Evolutionary conservation across 352 stramenopile species (phyloP).

Genomic region (Phytopythium mirpurense): DNA sequence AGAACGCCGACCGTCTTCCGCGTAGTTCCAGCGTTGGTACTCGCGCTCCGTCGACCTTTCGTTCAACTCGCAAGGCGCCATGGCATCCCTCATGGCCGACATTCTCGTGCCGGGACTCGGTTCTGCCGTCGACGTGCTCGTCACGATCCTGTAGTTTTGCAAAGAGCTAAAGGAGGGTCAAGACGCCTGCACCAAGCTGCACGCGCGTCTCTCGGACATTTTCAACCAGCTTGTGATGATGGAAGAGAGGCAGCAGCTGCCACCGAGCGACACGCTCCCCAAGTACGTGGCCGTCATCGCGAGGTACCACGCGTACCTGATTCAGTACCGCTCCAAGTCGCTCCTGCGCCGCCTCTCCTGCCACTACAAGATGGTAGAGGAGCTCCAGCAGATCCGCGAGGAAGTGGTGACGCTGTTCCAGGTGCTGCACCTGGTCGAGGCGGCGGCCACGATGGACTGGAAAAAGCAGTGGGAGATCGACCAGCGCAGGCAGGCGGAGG

Average conservation of each 20-base stretch:
- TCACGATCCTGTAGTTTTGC: conserved; percentile 19
- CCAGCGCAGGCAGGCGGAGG: neutral
- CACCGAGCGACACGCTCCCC: neutral
- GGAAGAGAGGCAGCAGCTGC: neutral
- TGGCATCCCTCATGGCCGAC: too few species aligned
- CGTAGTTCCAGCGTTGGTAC: too few species aligned
- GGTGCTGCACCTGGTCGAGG: conserved; percentile 5
- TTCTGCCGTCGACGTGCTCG: conserved; percentile 19
- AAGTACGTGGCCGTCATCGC: conserved; percentile 8
- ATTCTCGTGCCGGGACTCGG: conserved; percentile 29
- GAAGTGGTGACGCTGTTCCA: conserved; percentile 11
- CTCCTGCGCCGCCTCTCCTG: conserved; percentile 8
- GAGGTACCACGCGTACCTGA: conserved; percentile 3
- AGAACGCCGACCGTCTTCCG: too few species aligned
- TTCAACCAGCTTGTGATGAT: neutral
- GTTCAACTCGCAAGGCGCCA: too few species aligned
- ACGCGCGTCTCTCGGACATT: conserved; percentile 8
- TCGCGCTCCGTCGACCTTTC: too few species aligned
- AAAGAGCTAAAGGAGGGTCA: conserved; percentile 20
- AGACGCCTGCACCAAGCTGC: conserved; percentile 11
- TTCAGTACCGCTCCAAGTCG: conserved; percentile 9
- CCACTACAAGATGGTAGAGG: conserved; percentile 7
- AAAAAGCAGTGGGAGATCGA: conserved; percentile 11
- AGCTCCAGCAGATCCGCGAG: conserved; percentile 13
- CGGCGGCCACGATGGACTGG: conserved; percentile 11